Evolutionary conservation across 164 flowering plant genomes (phyloP), one percentile per base, ranked within the genome.

Genomic region (Malania oleifera): DNA sequence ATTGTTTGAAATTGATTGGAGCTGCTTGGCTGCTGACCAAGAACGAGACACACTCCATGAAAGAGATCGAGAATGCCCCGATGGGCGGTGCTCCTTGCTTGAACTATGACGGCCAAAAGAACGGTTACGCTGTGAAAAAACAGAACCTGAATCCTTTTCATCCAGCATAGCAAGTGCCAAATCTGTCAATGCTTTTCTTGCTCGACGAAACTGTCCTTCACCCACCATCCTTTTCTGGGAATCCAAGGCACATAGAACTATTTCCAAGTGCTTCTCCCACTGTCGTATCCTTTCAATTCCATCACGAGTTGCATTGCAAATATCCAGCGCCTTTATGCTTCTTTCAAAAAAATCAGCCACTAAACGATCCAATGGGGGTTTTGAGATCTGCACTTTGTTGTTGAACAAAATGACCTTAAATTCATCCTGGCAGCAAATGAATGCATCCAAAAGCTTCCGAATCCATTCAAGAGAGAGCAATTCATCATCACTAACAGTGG

Each of bases 41-140:
- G 88, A 64, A 49, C 97, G 62, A 7, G 98, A 92, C 1, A 92
- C 96, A 55, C 98, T 92, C 98, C 98, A 92, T 0, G 98, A 89
- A 8, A 92, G 65, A 0, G 97, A 89, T 19, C 96, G 52, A 28
- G 74, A 85, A 66, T 87, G 85, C 2, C 81, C 82, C n/a, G 69
- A 0, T 0, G 73, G 61, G 18, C 75, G 75, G 9, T 75, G 74
- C 28, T 75, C 80, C 56, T 26, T 71, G 5, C 68, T 19, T 0
- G 62, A 47, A 52, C 66, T 75, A 56, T 70, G 73, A 2, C 96
- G 70, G 10, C 96, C 91, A 59, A 92, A 92, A 0, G 98, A 92
- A 12, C 96, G 71, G 56, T 87, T 89, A 45, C 96, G 56, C 9
- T 84, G 85, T 0, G 91, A 74, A 10, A 62, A 31, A 7, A 63